These are phyloP conservation scores for Clitopilus passeckerianus DNA, from an alignment of 768 basidiomycete species.

Conservation along the genomic window DNA sequence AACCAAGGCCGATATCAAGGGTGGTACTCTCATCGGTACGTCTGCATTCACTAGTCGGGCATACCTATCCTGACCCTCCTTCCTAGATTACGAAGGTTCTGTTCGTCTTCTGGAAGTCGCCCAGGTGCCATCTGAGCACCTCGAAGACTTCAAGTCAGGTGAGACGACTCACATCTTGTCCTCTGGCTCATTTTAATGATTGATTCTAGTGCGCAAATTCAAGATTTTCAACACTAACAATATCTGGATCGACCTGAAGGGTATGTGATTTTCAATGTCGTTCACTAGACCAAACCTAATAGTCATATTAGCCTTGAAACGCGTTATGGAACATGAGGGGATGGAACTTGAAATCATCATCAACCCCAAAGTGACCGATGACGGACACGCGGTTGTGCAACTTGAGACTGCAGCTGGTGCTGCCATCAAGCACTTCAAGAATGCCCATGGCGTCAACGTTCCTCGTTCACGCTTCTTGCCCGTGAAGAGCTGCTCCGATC, in stretches of 20 bases:
- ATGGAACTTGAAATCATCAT: conserved; percentile 95
- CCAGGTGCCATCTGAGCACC: conserved; percentile 89
- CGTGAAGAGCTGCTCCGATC: conserved; percentile 82
- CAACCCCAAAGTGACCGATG: conserved; percentile 84
- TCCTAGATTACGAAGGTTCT: conserved; percentile 73
- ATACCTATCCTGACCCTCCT: not conserved
- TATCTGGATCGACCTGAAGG: conserved; percentile 74
- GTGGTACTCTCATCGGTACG: conserved; percentile 76
- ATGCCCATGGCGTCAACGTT: conserved; percentile 92
- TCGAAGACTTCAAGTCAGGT: conserved; percentile 91
- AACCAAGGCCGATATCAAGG: conserved; percentile 85
- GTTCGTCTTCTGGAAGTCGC: conserved; percentile 91
- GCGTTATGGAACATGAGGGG: conserved; percentile 79
- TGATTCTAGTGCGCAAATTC: conserved; percentile 69
- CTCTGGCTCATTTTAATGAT: not conserved
- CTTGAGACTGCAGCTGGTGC: conserved; percentile 93
- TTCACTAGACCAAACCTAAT: not conserved
- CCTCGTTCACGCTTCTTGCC: conserved; percentile 93
- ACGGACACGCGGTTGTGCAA: conserved; percentile 79
- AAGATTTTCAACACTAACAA: conserved; percentile 92
- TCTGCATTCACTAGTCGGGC: not conserved
- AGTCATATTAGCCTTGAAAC: conserved; percentile 65
- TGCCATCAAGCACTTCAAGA: conserved; percentile 90
- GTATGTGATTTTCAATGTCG: conserved; percentile 22
- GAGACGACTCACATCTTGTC: conserved; percentile 1